Conservation (phyloP, 805 yeast species). For the Starmera amethionina region DNA sequence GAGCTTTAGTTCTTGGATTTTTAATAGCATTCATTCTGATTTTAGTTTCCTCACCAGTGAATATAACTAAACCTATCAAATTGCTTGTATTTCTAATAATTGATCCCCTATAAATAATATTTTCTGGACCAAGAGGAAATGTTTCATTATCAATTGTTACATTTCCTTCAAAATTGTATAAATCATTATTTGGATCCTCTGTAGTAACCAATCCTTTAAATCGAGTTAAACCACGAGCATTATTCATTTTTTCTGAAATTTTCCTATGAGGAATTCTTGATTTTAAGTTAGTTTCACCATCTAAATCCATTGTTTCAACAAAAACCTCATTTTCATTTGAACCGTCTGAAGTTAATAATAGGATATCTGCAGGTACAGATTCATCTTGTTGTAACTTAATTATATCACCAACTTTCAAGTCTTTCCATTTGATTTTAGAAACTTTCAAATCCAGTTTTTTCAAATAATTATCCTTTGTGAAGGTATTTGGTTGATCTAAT, state of each 20-base stretch:
- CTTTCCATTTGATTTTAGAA: conserved; percentile 48
- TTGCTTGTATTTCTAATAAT: conserved; percentile 75
- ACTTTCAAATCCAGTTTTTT: conserved; percentile 12
- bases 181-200: conserved; percentile 89
- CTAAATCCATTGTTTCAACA: conserved; percentile 94
- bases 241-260: conserved; percentile 39
- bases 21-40: conserved; percentile 90
- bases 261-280: conserved; percentile 59
- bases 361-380: conserved; percentile 89
- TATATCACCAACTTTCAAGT: conserved; percentile 82
- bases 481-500: conserved; percentile 13
- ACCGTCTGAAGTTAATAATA: conserved; percentile 59
- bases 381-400: conserved; percentile 68
- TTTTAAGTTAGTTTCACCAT: conserved; percentile 93
- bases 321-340: conserved; percentile 49
- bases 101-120: conserved; percentile 87
- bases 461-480: conserved; percentile 20
- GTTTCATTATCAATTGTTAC: conserved; percentile 28
- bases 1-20: conserved; percentile 87
- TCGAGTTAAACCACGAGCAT: conserved; percentile 39
- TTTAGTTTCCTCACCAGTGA: conserved; percentile 93
- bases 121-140: conserved; percentile 66
- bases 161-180: conserved; percentile 87
- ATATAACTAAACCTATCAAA: conserved; percentile 71
- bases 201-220: conserved; percentile 47